Conservation (phyloP, 768 basidiomycete genomes). For the Rhodotorula paludigena region DNA sequence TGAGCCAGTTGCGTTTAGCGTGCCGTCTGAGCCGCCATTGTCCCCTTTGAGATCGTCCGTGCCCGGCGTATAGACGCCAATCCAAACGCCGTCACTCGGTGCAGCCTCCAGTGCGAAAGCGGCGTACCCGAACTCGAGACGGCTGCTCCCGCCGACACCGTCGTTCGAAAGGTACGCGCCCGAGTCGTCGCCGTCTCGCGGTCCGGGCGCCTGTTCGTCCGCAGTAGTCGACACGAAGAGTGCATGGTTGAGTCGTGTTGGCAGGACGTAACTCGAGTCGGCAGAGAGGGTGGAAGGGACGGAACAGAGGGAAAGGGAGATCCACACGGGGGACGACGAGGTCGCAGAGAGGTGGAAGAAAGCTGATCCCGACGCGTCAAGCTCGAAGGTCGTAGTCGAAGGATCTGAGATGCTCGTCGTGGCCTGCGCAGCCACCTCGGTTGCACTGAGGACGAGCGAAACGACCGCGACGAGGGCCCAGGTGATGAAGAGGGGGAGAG, state of each 20-base stretch:
- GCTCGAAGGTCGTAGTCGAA: neutral
- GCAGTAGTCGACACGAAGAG: constrained; percentile 31
- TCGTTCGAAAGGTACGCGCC: neutral
- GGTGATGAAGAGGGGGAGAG: neutral
- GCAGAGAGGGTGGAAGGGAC: neutral
- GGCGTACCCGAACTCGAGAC: constrained; percentile 14
- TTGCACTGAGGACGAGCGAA: neutral
- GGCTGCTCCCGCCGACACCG: neutral
- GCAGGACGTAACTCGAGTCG: constrained; percentile 7
- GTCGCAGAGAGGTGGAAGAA: neutral
- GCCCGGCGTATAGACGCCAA: constrained; percentile 28
- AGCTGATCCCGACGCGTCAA: neutral
- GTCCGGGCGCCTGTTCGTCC: neutral
- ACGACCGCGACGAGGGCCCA: too few relatives aligned
- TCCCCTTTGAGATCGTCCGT: neutral
- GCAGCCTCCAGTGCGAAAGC: constrained; percentile 8
- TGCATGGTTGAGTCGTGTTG: neutral
- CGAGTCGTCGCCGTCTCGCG: neutral
- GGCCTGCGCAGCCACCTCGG: neutral
- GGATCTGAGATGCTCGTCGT: neutral
- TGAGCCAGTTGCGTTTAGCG: neutral
- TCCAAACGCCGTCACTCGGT: constrained; percentile 12
- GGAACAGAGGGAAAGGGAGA: constrained; percentile 1
- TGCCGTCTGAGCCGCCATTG: neutral
- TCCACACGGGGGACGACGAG: neutral